Evolutionary conservation across 495 filamentous ascomycete species (phyloP), one percentile per base, ranked within the genome.

Genomic region (Penicillium nucicola): DNA sequence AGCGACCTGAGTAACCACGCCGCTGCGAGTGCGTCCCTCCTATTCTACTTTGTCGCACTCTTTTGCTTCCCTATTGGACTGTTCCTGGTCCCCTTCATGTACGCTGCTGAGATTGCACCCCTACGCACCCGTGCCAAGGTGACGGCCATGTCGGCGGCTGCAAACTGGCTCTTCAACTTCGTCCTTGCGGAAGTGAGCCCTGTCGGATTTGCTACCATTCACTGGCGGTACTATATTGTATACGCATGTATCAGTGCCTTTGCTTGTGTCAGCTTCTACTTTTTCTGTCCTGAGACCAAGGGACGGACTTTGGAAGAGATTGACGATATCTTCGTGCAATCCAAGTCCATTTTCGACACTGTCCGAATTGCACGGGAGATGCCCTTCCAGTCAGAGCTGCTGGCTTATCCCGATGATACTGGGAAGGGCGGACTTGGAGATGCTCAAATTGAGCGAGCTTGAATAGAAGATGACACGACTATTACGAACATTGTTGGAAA

Each of bases 21-120:
- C 6, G 48, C 54, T 58, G 69, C 78, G 19, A 67, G 60, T 8
- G 64, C 68, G 11, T 64, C 65, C 1, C 62, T 75, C 18, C 60
- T 77, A 20, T 81, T 87, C 57, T 66, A 83, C 34, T 87, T 87
- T 58, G 56, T 84, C 13, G 85, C 82, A 59, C 78, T 81, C 42
- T 80, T 78, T 10, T 86, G 84, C 67, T 87, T 85, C 58, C 82
- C 83, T 0, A 67, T 86, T 38, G 84, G 83, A 17, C 84, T 84
- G 71, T 74, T 86, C 22, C 79, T 82, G 30, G 83, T 85, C 71
- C 77, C 78, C 22, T 83, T 69, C 77, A 69, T 86, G 19, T 87
- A 86, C 56, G 74, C 78, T 11, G 83, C 79, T 45, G 83, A 86
- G 59, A 80, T 86, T 46, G 79, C 83, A 2, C 82, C 81, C n/a